Percentiles rank a stretch among this genome's conserved stretches.
phyloP scores from a whole-genome alignment of 2,329 filamentous ascomycete genomes.

The Calonectria pteridis region DNA sequence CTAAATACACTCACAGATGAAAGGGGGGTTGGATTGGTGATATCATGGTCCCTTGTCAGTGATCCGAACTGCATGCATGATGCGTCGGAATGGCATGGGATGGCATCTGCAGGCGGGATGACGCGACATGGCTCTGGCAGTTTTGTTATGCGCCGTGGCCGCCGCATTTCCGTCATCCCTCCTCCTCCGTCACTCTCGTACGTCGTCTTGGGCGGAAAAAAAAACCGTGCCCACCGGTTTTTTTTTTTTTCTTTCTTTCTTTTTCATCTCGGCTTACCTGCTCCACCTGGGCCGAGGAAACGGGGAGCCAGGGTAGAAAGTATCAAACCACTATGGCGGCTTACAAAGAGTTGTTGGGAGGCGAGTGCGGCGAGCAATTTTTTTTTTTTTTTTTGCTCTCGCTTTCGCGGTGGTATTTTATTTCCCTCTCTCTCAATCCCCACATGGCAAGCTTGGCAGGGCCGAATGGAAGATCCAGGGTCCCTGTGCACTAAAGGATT shows the following conservation, averaged over 20 bases:
- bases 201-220: background rate
- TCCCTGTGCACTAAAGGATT: slow-evolving; percentile 3
- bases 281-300: slow-evolving; percentile 2
- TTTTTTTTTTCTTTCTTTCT: background rate
- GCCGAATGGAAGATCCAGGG: slow-evolving; percentile 8
- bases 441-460: background rate
- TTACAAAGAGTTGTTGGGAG: slow-evolving; percentile 10
- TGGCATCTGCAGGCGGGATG: slow-evolving; percentile 3
- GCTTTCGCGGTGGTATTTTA: background rate
- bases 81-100: background rate
- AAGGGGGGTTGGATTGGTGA: background rate
- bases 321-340: background rate
- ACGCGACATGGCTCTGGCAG: slow-evolving; percentile 3
- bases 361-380: background rate
- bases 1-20: background rate
- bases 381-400: slow-evolving; percentile 1
- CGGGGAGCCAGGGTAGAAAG: background rate
- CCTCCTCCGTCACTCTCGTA: slow-evolving; percentile 9
- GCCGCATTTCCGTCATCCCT: slow-evolving; percentile 4
- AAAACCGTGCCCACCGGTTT: background rate
- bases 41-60: slow-evolving; percentile 3
- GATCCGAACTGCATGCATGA: slow-evolving; percentile 11
- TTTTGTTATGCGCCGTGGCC: background rate
- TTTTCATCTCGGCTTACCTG: slow-evolving; percentile 1
- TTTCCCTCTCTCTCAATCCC: slow-evolving; percentile 1